phyloP scores from a whole-genome alignment of 225 moss, liverwort and hornwort species.

The Neckera pumila region DNA sequence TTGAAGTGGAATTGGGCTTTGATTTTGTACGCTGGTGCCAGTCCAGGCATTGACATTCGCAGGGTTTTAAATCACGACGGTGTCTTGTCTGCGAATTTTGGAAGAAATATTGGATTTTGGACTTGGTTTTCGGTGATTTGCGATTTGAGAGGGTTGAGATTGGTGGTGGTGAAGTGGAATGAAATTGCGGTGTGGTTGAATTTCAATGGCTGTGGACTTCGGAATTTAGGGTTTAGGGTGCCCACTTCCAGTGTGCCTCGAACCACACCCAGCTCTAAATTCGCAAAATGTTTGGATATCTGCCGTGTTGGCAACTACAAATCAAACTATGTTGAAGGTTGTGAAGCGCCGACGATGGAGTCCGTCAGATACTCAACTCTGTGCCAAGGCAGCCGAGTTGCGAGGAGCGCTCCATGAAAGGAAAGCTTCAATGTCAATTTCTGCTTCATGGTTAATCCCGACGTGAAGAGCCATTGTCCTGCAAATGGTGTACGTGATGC shows the following conservation, averaged over 20 bases:
- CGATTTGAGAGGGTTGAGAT: neutral
- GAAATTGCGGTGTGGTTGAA: neutral
- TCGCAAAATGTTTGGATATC: neutral
- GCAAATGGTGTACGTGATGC: neutral
- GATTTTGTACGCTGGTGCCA: neutral
- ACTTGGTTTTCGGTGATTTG: neutral
- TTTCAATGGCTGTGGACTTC: neutral
- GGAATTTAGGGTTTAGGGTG: neutral
- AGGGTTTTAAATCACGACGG: neutral
- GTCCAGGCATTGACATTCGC: neutral
- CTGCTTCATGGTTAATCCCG: neutral
- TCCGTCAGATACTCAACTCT: slow-evolving; percentile 38
- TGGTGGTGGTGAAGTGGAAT: neutral
- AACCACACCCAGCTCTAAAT: neutral
- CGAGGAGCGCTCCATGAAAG: slow-evolving; percentile 25
- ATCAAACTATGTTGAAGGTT: slow-evolving; percentile 17
- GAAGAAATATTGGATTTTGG: neutral
- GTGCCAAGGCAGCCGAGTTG: slow-evolving; percentile 27
- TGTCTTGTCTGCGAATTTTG: neutral
- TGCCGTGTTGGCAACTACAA: neutral
- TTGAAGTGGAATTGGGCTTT: neutral
- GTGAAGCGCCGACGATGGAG: slow-evolving; percentile 26
- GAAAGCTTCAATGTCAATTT: neutral
- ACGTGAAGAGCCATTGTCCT: neutral
- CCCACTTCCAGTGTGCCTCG: neutral